Base-by-base conservation (phyloP, 2,329 filamentous ascomycete genomes). In the Sclerotinia borealis region DNA sequence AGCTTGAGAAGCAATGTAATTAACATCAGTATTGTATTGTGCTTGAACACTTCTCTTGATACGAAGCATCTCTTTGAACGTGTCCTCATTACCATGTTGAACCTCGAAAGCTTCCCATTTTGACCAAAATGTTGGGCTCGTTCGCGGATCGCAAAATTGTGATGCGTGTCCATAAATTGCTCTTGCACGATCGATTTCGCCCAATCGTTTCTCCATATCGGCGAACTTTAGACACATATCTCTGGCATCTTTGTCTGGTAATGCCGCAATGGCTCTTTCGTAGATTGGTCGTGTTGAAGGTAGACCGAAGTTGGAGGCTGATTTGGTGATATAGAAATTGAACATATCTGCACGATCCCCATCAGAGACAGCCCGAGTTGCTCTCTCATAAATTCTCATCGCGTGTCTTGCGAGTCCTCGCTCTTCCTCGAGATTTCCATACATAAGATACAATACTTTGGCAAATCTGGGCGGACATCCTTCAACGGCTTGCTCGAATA, bases 181-280 rank as follows among this genome's bases (percentile, higher is more conserved):
- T 70, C 95, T 84, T 47, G 95, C 93, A 64, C 96, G 88, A 76
- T 99, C 95, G 75, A 99, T 96, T 75, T 97, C 92, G 67, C 93
- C 93, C 6, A 97, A 79, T 36, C 92, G 81, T 71, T 93, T 87
- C 79, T 97, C 92, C 92, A 96, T 96, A 72, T 97, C 92, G 2
- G 95, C 95, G 74, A 99, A 99, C 74, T 97, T 98, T 74, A 99
- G 86, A 77, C 95, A 99, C 95, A 99, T 99, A 70, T 95, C 91
- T 74, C 93, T 92, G 8, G 93, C 95, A 77, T 98, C 95, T 66
- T 83, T 85, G 76, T 99, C 95, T 0, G 96, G 93, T 41, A 99
- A 81, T n/a, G 92, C 90, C 13, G 91, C 88, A 69, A 99, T 96
- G 43, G 95, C 93, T 63, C 93, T 88, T 78, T 99, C 95, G 80